These are phyloP conservation scores for Fraxinus baroniana DNA, from an alignment of 305 asterid species.

Conservation along the genomic window DNA sequence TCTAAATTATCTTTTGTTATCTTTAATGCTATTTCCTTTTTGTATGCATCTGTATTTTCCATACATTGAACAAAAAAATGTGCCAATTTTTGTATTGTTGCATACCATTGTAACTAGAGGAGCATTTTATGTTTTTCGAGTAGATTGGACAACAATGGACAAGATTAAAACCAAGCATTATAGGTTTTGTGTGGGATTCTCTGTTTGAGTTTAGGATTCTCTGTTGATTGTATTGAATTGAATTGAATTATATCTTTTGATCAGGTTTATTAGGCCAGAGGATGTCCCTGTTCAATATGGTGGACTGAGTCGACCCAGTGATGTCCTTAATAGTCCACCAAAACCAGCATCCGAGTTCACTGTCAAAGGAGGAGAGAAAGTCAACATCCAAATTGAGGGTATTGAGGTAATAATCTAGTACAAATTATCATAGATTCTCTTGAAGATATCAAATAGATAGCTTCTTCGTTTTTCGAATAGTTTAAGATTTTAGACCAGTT, in stretches of 20 bases:
- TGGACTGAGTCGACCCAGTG: constrained; percentile 76
- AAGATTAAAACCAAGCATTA: not conserved
- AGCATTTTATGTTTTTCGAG: too few species aligned
- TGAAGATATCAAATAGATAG: not conserved
- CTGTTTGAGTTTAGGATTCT: too few species aligned
- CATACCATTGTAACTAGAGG: too few species aligned
- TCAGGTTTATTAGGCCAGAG: constrained; percentile 82
- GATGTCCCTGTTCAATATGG: constrained; percentile 86
- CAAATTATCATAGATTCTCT: not conserved
- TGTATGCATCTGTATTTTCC: constrained; percentile 13
- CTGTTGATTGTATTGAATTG: not conserved
- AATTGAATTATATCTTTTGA: not conserved
- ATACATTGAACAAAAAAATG: constrained; percentile 14
- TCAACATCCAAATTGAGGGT: constrained; percentile 91
- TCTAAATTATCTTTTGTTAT: not conserved
- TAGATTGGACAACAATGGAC: not conserved
- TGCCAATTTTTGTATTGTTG: too few species aligned
- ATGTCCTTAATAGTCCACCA: constrained; percentile 52
- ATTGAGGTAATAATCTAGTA: constrained; percentile 58
- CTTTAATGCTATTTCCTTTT: constrained; percentile 14
- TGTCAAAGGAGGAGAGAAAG: constrained; percentile 90
- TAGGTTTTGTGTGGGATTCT: too few species aligned
- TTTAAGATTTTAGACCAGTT: not conserved
- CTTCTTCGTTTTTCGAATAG: not conserved
- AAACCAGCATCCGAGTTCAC: constrained; percentile 89